Conservation (phyloP, 495 filamentous ascomycete genomes). For the Aspergillus steynii region DNA sequence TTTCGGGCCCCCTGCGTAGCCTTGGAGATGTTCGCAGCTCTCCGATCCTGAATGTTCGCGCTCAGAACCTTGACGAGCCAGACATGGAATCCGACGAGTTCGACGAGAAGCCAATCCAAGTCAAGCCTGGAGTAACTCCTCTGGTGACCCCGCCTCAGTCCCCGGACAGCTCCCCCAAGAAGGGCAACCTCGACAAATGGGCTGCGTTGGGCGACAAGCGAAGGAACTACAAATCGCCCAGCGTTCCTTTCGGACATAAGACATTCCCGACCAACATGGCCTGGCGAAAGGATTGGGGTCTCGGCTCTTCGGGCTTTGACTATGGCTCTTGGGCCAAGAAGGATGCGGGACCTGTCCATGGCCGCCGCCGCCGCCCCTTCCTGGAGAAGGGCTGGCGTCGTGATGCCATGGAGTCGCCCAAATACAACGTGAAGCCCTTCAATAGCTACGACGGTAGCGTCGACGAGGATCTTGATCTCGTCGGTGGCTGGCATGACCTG, state of each 20-base stretch:
- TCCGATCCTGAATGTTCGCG: slow-evolving; percentile 49
- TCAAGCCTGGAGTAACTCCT: slow-evolving; percentile 61
- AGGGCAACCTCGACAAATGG: slow-evolving; percentile 77
- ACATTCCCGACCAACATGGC: slow-evolving; percentile 41
- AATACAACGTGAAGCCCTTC: slow-evolving; percentile 28
- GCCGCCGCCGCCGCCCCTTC: slow-evolving; percentile 41
- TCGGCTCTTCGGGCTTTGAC: slow-evolving; percentile 55
- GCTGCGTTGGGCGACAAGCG: slow-evolving; percentile 77
- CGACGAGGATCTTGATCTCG: slow-evolving; percentile 80
- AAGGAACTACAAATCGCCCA: slow-evolving; percentile 59
- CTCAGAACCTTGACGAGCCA: slow-evolving; percentile 19
- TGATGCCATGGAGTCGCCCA: slow-evolving; percentile 37
- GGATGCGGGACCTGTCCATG: slow-evolving; percentile 37
- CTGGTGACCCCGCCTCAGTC: slow-evolving; percentile 58
- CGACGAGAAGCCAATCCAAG: slow-evolving; percentile 49
- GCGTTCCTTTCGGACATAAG: slow-evolving; percentile 39
- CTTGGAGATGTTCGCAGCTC: slow-evolving; percentile 49
- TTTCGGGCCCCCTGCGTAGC: slow-evolving; percentile 22
- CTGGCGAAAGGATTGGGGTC: slow-evolving; percentile 54
- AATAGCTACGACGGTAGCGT: slow-evolving; percentile 53
- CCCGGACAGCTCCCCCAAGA: slow-evolving; percentile 56
- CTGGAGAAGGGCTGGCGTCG: slow-evolving; percentile 68
- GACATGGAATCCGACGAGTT: slow-evolving; percentile 30
- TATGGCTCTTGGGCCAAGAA: slow-evolving; percentile 50
- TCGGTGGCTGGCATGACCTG: slow-evolving; percentile 81